Conservation (phyloP, 768 basidiomycete species). For the Mycena polygramma region DNA sequence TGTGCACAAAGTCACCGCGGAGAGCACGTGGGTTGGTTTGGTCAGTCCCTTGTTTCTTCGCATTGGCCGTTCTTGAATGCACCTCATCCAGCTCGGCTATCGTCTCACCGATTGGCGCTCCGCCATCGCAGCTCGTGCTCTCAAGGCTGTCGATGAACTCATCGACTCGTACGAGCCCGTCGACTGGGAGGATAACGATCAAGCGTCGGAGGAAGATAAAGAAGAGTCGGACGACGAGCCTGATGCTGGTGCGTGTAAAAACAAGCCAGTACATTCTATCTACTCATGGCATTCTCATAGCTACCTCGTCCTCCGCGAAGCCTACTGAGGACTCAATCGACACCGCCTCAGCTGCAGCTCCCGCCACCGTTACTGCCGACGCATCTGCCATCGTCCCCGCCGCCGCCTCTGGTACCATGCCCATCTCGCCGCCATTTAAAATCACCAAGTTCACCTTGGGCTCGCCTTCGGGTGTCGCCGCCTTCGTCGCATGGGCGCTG, state of each 20-base stretch:
- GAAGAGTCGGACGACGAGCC: background rate
- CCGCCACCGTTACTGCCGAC: background rate
- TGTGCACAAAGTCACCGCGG: background rate
- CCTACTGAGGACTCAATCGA: too few relatives aligned
- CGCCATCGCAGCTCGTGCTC: background rate
- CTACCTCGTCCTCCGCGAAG: too few relatives aligned
- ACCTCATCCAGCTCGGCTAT: background rate
- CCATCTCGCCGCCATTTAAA: background rate
- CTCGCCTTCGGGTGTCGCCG: background rate
- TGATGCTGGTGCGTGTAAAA: background rate
- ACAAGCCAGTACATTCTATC: too few relatives aligned
- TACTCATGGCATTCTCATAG: too few relatives aligned
- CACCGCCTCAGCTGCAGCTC: too few relatives aligned
- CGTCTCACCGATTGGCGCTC: slow-evolving; percentile 11
- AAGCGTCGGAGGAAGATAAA: background rate
- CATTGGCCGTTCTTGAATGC: background rate
- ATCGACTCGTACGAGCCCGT: background rate
- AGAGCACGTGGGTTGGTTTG: slow-evolving; percentile 1
- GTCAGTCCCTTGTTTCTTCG: background rate
- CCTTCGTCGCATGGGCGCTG: slow-evolving; percentile 5
- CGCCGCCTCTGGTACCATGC: background rate
- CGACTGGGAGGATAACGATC: background rate
- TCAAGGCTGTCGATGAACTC: background rate
- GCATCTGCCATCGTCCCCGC: too few relatives aligned
- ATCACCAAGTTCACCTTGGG: background rate